These are phyloP conservation scores for Aspergillus brasiliensis DNA, from an alignment of 2,329 filamentous ascomycete species.

Conservation along the genomic window DNA sequence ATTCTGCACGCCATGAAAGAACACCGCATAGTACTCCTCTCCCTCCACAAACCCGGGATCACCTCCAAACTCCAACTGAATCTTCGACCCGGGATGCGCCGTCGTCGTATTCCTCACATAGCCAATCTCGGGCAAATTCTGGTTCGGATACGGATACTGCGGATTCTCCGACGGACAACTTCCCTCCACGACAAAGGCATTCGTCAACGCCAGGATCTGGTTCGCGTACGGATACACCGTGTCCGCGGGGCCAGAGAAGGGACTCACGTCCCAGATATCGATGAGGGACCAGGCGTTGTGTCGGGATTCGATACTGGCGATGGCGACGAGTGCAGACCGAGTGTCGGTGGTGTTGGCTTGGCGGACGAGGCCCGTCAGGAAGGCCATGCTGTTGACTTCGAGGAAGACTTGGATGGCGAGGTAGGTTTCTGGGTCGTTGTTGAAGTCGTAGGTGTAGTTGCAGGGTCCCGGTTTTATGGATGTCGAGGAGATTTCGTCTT, in stretches of 20 bases:
- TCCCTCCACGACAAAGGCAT: background rate
- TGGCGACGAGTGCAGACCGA: background rate
- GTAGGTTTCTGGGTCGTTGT: background rate
- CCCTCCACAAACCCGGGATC: background rate
- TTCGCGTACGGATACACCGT: background rate
- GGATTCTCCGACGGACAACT: background rate
- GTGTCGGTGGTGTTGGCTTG: background rate
- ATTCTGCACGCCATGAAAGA: background rate
- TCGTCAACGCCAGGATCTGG: background rate
- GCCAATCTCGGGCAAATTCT: background rate
- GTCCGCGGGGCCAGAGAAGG: background rate
- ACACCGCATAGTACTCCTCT: background rate
- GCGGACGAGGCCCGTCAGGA: background rate
- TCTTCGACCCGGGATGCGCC: background rate
- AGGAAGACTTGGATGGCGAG: background rate
- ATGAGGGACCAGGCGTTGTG: background rate
- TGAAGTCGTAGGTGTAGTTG: background rate
- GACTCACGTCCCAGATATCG: background rate
- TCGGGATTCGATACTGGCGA: background rate
- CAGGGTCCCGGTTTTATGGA: background rate
- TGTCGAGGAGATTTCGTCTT: background rate
- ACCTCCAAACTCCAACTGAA: background rate
- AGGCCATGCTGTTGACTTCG: background rate
- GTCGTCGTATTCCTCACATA: background rate
- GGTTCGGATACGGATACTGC: background rate